phyloP scores from a whole-genome alignment of 768 basidiomycete genomes.

The Terana coerulea region DNA sequence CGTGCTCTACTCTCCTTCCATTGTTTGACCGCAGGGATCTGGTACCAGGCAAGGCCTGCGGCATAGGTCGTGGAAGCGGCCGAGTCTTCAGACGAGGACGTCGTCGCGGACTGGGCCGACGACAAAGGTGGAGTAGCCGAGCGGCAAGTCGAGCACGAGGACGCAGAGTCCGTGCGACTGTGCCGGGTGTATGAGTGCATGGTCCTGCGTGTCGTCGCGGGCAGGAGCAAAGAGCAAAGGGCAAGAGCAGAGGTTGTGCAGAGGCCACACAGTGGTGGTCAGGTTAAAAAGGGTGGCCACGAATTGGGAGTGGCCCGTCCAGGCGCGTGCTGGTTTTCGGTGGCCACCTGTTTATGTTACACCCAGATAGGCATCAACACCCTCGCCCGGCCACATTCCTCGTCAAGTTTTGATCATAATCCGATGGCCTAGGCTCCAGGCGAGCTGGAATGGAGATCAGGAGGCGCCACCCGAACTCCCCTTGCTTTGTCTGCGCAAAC shows the following conservation, averaged over 20 bases:
- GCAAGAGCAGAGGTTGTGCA: no score
- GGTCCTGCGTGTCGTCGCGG: not conserved
- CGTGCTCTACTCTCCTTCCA: not conserved
- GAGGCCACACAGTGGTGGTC: not conserved
- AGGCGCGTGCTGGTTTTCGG: not conserved
- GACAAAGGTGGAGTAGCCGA: not conserved
- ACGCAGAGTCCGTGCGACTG: not conserved
- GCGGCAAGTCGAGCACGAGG: not conserved
- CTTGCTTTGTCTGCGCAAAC: not conserved
- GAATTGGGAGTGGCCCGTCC: conserved; percentile 2
- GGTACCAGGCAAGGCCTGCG: conserved; percentile 4
- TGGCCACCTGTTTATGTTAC: no score
- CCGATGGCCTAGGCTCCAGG: conserved; percentile 6
- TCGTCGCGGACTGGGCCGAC: no score
- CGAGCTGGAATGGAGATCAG: not conserved
- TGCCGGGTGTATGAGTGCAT: not conserved
- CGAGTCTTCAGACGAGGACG: not conserved
- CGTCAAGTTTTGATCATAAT: conserved; percentile 4
- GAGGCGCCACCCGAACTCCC: not conserved
- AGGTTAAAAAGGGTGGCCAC: not conserved
- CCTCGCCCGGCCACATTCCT: not conserved
- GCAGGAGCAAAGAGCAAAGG: no score
- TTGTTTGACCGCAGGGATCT: not conserved
- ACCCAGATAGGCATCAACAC: no score
- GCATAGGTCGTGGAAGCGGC: no score